phyloP scores from a whole-genome alignment of 257 asterid genomes.

The Orobanche coerulescens region DNA sequence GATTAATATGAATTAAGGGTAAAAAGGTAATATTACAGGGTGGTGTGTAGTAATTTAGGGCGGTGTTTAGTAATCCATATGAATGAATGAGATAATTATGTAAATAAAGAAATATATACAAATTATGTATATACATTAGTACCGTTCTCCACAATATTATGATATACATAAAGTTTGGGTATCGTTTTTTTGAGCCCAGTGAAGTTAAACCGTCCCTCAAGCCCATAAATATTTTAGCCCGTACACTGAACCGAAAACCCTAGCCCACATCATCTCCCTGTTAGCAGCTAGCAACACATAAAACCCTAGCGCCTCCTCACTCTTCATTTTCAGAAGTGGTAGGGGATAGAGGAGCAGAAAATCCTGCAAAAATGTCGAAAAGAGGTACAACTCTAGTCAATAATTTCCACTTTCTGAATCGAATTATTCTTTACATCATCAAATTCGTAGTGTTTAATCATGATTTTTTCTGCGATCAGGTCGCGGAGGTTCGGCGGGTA shows the following conservation, averaged over 20 bases:
- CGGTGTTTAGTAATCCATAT: no score
- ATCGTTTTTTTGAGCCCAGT: no score
- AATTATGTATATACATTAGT: no score
- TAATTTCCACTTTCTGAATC: background rate
- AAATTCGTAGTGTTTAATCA: background rate
- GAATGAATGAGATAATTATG: no score
- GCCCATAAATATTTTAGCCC: no score
- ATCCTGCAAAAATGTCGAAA: conserved; percentile 48
- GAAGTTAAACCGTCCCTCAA: no score
- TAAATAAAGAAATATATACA: no score
- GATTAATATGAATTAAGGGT: no score
- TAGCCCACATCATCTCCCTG: conserved; percentile 19
- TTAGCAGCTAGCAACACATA: conserved; percentile 7
- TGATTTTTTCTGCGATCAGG: conserved; percentile 26
- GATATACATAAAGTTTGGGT: no score
- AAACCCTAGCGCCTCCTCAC: conserved; percentile 25
- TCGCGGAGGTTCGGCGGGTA: conserved; percentile 67
- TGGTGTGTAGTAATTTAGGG: no score
- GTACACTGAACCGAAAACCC: conserved; percentile 17
- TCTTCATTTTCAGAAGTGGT: background rate
- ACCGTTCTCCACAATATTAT: no score
- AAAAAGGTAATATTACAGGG: no score
- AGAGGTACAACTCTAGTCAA: conserved; percentile 32
- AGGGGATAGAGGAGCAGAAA: background rate
- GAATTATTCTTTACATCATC: background rate